Percentiles rank a stretch among this genome's conserved stretches.
These are phyloP conservation scores for Diatrype stigma DNA, from an alignment of 2,329 filamentous ascomycete species.

Conservation along the genomic window DNA sequence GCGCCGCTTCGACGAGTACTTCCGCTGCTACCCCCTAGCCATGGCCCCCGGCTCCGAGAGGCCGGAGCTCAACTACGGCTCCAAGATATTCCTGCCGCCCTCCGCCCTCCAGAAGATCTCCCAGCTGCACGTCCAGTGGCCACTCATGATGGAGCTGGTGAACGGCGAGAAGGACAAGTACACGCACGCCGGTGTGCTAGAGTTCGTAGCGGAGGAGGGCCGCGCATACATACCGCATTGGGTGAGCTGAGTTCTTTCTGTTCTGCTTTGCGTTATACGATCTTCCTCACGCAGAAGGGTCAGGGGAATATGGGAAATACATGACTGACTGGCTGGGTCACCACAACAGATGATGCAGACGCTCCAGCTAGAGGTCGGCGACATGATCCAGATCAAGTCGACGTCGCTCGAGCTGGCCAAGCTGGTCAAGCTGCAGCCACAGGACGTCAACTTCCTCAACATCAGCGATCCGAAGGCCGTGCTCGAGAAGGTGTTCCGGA, in stretches of 20 bases:
- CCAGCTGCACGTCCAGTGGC: slow-evolving; percentile 92
- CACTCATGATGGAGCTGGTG: slow-evolving; percentile 92
- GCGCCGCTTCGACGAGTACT: slow-evolving; percentile 96
- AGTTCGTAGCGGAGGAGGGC: slow-evolving; percentile 97
- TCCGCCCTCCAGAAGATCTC: slow-evolving; percentile 96
- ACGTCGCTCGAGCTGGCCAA: slow-evolving; percentile 87
- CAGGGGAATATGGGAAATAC: background rate
- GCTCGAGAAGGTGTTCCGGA: slow-evolving; percentile 91
- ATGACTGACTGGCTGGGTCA: slow-evolving; percentile 15
- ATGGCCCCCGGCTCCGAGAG: slow-evolving; percentile 92
- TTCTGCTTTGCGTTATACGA: background rate
- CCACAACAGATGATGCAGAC: slow-evolving; percentile 81
- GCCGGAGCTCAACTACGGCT: slow-evolving; percentile 88
- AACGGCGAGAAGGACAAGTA: slow-evolving; percentile 77
- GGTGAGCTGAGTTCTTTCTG: slow-evolving; percentile 47
- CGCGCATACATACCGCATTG: slow-evolving; percentile 94
- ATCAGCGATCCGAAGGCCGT: slow-evolving; percentile 97
- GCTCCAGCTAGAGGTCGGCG: slow-evolving; percentile 81
- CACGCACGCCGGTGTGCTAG: slow-evolving; percentile 90
- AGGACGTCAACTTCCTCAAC: slow-evolving; percentile 88
- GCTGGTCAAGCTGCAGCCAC: slow-evolving; percentile 94
- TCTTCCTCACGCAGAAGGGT: background rate
- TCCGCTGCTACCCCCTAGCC: slow-evolving; percentile 90
- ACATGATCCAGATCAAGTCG: slow-evolving; percentile 91
- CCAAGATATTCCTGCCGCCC: slow-evolving; percentile 96